Evolutionary conservation across 805 yeast species (phyloP).

Genomic region (Yarrowia porcina): DNA sequence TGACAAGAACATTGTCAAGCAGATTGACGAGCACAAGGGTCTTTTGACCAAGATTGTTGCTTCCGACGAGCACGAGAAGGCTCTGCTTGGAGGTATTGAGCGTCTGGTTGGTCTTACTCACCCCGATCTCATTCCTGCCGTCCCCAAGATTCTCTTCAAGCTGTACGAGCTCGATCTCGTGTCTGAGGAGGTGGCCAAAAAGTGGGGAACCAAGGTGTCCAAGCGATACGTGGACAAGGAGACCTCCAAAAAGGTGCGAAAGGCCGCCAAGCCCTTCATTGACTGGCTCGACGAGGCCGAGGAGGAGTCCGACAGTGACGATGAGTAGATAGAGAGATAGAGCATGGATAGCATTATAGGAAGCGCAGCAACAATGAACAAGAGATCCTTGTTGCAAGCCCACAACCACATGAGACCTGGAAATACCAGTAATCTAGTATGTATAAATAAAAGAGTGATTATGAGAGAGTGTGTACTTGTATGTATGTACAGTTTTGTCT

Average conservation of each 20-base stretch:
- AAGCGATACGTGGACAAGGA: slow-evolving; percentile 93
- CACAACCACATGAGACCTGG: neutral
- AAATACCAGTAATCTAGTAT: neutral
- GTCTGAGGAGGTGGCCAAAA: slow-evolving; percentile 73
- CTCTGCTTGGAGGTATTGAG: slow-evolving; percentile 93
- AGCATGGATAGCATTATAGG: neutral
- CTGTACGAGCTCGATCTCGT: slow-evolving; percentile 80
- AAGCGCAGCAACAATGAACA: too few species aligned
- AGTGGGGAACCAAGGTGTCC: slow-evolving; percentile 89
- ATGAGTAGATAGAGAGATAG: slow-evolving; percentile 29
- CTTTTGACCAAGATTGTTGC: slow-evolving; percentile 74
- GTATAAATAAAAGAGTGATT: neutral
- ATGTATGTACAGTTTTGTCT: too few species aligned
- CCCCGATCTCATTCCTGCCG: slow-evolving; percentile 61
- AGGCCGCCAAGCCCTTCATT: slow-evolving; percentile 92
- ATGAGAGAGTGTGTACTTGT: too few species aligned
- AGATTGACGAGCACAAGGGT: slow-evolving; percentile 76
- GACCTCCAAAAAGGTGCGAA: slow-evolving; percentile 86
- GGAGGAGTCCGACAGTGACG: slow-evolving; percentile 52
- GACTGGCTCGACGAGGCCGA: slow-evolving; percentile 96
- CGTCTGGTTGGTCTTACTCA: slow-evolving; percentile 82
- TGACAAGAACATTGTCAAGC: slow-evolving; percentile 62
- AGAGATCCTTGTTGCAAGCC: too few species aligned
- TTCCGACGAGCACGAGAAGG: slow-evolving; percentile 67
- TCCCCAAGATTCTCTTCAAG: slow-evolving; percentile 79